Base-by-base conservation (phyloP, 2,329 filamentous ascomycete species). In the Apiospora phragmitis region DNA sequence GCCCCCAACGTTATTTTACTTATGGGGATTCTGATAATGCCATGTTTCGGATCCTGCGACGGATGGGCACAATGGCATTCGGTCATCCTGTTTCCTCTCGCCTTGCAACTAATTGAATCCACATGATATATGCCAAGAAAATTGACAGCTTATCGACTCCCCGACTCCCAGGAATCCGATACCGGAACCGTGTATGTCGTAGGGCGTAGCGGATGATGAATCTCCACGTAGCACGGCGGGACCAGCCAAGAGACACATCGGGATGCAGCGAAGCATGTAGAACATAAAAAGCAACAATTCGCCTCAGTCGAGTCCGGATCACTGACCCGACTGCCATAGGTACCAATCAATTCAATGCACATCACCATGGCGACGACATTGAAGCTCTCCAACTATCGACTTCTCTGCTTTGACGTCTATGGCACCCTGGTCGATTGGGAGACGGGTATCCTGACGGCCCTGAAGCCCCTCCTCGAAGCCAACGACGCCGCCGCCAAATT, bases 371-470 rank as follows among this genome's bases (percentile, higher is more conserved):
- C 65, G n/a, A 26, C 38, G 9, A 38, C 43, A 6, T 1, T 67
- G n/a, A 71, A 67, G 35, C 67, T 71, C 24, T 69, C 70, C 26
- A 68, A 73, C 43, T 76, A 72, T 43, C 70, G 70, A 38, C 66
- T 73, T 71, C 87, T 94, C 68, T 90, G 89, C 73, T 94, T 94
- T 80, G 92, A 95, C 80, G 90, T 92, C 82, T 94, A 93, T 79
- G 92, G 92, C 76, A 95, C 93, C 0, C 86, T 95, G 1, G 88
- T 94, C 72, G 92, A 95, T 82, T 94, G 92, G 91, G 91, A 94
- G 80, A 79, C 82, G n/a, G 91, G 91, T 72, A 87, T 94, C 70
- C 79, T 87, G 68, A 73, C 80, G 1, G 85, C 86, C 5, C 85
- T 94, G 1, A 74, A 80, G 45, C 85, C 88, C 0, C 76, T 88